Evolutionary conservation across 495 filamentous ascomycete genomes (phyloP).

Genomic region (Tetracladium setigerum): DNA sequence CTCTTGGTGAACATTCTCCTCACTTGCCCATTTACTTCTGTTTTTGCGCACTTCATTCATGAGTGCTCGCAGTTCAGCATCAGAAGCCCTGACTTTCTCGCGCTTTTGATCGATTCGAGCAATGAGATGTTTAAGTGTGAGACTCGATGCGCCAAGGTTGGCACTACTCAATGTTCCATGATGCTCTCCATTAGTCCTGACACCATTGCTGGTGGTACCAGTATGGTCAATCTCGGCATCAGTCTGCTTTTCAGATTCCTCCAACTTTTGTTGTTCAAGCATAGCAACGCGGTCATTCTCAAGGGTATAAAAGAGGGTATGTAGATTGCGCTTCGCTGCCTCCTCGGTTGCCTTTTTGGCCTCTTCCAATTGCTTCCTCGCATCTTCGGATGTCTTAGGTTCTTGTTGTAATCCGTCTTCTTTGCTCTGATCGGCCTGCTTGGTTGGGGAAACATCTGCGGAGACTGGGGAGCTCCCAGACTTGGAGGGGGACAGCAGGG

Average conservation of each 20-base stretch:
- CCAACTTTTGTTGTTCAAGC: constrained; percentile 94
- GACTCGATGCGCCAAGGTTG: constrained; percentile 92
- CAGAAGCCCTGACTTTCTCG: constrained; percentile 77
- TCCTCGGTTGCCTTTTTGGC: constrained; percentile 91
- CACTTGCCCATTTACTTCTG: constrained; percentile 96
- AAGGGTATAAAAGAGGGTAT: constrained; percentile 87
- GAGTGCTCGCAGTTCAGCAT: constrained; percentile 81
- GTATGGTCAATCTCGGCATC: constrained; percentile 86
- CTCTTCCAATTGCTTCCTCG: constrained; percentile 88
- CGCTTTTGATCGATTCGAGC: constrained; percentile 89
- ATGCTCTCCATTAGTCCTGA: constrained; percentile 34
- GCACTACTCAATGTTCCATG: constrained; percentile 86
- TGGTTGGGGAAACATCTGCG: constrained; percentile 42
- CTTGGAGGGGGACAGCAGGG: constrained; percentile 46
- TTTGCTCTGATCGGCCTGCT: constrained; percentile 37
- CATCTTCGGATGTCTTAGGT: constrained; percentile 67
- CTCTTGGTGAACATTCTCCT: constrained; percentile 94
- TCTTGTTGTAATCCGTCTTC: constrained; percentile 35
- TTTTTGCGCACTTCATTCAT: constrained; percentile 98
- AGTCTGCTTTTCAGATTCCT: constrained; percentile 91
- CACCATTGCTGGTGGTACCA: constrained; percentile 37
- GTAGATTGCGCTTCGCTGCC: constrained; percentile 78
- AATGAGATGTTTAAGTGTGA: constrained; percentile 94
- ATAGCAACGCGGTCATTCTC: constrained; percentile 94
- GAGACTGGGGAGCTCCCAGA: constrained; percentile 49